These are phyloP conservation scores for Cucurbita pepo DNA, from an alignment of 306 rosid species.

Conservation along the genomic window DNA sequence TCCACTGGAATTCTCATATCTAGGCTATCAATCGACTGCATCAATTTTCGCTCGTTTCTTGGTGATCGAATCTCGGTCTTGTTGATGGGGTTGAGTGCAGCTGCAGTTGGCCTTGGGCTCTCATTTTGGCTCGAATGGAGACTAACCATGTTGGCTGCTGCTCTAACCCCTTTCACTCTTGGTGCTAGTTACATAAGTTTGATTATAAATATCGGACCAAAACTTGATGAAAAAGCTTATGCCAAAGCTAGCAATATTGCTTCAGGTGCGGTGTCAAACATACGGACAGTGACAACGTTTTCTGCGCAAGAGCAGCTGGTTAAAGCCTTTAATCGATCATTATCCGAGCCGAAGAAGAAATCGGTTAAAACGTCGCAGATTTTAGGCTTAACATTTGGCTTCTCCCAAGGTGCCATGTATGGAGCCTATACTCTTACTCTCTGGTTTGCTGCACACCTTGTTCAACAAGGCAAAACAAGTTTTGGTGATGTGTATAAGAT, in stretches of 20 bases:
- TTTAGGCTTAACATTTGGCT: slow-evolving; percentile 52
- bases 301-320: slow-evolving; percentile 72
- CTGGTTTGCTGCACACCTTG: slow-evolving; percentile 59
- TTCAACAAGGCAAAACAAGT: slow-evolving; percentile 22
- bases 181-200: slow-evolving; percentile 78
- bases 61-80: slow-evolving; percentile 73
- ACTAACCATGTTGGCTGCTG: slow-evolving; percentile 58
- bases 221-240: slow-evolving; percentile 47
- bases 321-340: slow-evolving; percentile 50
- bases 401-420: slow-evolving; percentile 72
- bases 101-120: slow-evolving; percentile 53
- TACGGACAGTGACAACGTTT: slow-evolving; percentile 71
- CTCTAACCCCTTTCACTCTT: slow-evolving; percentile 73
- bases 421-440: slow-evolving; percentile 72
- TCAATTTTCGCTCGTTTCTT: slow-evolving; percentile 52
- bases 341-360: slow-evolving; percentile 44
- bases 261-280: slow-evolving; percentile 78
- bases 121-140: slow-evolving; percentile 35
- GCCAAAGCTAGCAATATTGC: slow-evolving; percentile 80
- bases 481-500: slow-evolving; percentile 55
- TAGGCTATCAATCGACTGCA: slow-evolving; percentile 53
- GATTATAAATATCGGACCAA: slow-evolving; percentile 61
- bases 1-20: slow-evolving; percentile 61
- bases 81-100: slow-evolving; percentile 80
- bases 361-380: slow-evolving; percentile 49